Evolutionary conservation across 805 yeast genomes (phyloP).

Genomic region (Spathaspora hagerdaliae): DNA sequence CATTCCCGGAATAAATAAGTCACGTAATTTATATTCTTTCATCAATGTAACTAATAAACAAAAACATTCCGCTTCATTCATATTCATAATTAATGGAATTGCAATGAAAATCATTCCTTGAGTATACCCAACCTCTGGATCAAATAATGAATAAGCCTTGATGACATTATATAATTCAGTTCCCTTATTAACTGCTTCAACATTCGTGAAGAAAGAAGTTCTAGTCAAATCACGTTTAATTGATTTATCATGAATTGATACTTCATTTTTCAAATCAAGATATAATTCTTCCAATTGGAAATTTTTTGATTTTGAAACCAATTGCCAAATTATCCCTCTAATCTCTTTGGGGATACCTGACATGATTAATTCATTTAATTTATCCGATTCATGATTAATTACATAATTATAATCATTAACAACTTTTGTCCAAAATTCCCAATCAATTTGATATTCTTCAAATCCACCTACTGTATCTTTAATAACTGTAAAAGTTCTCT

Average conservation of each 20-base stretch:
- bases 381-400: slow-evolving; percentile 57
- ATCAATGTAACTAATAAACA: slow-evolving; percentile 75
- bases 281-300: slow-evolving; percentile 58
- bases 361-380: slow-evolving; percentile 57
- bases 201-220: slow-evolving; percentile 71
- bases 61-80: slow-evolving; percentile 82
- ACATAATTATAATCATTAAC: slow-evolving; percentile 72
- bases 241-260: slow-evolving; percentile 65
- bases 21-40: slow-evolving; percentile 79
- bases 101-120: slow-evolving; percentile 97
- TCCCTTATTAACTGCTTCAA: slow-evolving; percentile 50
- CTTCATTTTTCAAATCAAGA: slow-evolving; percentile 42
- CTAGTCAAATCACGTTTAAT: slow-evolving; percentile 81
- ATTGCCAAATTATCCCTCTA: slow-evolving; percentile 91
- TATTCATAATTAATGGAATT: slow-evolving; percentile 77
- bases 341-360: slow-evolving; percentile 81
- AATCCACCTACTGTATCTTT: slow-evolving; percentile 44
- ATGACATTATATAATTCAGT: slow-evolving; percentile 70
- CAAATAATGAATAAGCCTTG: slow-evolving; percentile 80
- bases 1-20: slow-evolving; percentile 83
- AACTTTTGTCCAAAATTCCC: slow-evolving; percentile 86
- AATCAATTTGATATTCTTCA: slow-evolving; percentile 48
- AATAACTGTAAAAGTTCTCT: slow-evolving; percentile 44
- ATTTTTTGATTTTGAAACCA: slow-evolving; percentile 75
- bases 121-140: slow-evolving; percentile 93